phyloP scores from a whole-genome alignment of 1,284 basidiomycete species.

The Heimioporus punctisporus region DNA sequence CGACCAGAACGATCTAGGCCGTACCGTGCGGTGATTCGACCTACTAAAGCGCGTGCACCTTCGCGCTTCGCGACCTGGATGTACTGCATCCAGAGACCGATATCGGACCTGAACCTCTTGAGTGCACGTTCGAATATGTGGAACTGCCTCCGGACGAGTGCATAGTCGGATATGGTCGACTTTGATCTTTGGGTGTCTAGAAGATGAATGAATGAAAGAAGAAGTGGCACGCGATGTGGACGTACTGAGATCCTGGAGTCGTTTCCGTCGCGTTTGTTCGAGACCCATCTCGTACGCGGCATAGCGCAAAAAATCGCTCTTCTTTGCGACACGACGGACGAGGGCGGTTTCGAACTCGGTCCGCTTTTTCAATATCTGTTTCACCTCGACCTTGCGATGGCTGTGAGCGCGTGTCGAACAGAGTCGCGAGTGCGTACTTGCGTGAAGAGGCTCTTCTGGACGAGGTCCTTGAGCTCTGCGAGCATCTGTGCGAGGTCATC shows the following conservation, averaged over 20 bases:
- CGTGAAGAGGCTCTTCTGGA: slow-evolving; percentile 87
- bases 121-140: slow-evolving; percentile 92
- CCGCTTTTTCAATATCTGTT: slow-evolving; percentile 86
- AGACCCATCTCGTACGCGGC: slow-evolving; percentile 92
- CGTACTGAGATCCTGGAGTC: slow-evolving; percentile 75
- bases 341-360: slow-evolving; percentile 86
- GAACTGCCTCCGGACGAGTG: slow-evolving; percentile 81
- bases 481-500: slow-evolving; percentile 82
- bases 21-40: slow-evolving; percentile 76
- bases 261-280: slow-evolving; percentile 78
- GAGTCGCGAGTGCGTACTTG: slow-evolving; percentile 50
- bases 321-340: slow-evolving; percentile 82
- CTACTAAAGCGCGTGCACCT: slow-evolving; percentile 81
- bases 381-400: slow-evolving; percentile 55
- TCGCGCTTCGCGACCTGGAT: slow-evolving; percentile 83
- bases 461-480: slow-evolving; percentile 94
- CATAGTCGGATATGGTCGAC: slow-evolving; percentile 79
- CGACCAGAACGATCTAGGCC: slow-evolving; percentile 18
- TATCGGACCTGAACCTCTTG: slow-evolving; percentile 87
- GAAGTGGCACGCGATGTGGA: slow-evolving; percentile 13
- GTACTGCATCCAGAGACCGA: slow-evolving; percentile 90
- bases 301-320: slow-evolving; percentile 91
- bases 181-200: slow-evolving; percentile 54
- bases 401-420: not conserved
- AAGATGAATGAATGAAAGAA: not conserved